Evolutionary conservation across 768 basidiomycete species (phyloP), one percentile per base, ranked within the genome.

Genomic region (Termitomyces sp.): DNA sequence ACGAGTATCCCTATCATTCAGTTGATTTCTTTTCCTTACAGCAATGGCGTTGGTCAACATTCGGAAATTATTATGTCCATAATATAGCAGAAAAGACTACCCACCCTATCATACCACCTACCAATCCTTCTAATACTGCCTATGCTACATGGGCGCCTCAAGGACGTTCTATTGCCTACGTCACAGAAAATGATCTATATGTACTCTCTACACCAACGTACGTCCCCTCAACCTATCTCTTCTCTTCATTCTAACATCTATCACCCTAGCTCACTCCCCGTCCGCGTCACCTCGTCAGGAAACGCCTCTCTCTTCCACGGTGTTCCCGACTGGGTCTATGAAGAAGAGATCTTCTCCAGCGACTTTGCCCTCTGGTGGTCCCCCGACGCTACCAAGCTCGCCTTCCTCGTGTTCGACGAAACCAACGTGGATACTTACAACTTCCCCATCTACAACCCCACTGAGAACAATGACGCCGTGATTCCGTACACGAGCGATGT

Each of bases 321-420:
- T 7, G 91, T 97, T 2, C 92, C 94, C 0, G 94, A 97, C 71
- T 98, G 97, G 96, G 96, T 98, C 5, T 96, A 96, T 73, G 94
- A 96, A 72, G 94, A 96, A 70, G 94, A 97, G 71, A 86, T 98
- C 24, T 90, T 94, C 66, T 76, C 81, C 3, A 70, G 75, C 42
- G 85, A 94, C 69, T 86, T 73, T 52, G 88, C 95, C 0, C 77
- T 96, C 5, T 98, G 94, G 94, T 98, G 92, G 90, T 90, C 91
- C 11, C 96, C 96, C 4, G 83, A 89, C 66, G 86, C 87, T 0
- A 68, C 74, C 20, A 87, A 85, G 62, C 63, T 99, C 48, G 94
- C 95, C 0, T 99, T 90, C 79, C 84, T 98, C 46, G 76, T 83
- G 12, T 88, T 93, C 63, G 94, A 99, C 70, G 96, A 98, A 76